A percentile compares a stretch with the other conserved stretches of the same genome.
Conservation (phyloP, 1,284 basidiomycete genomes). For the Athelia sp. region DNA sequence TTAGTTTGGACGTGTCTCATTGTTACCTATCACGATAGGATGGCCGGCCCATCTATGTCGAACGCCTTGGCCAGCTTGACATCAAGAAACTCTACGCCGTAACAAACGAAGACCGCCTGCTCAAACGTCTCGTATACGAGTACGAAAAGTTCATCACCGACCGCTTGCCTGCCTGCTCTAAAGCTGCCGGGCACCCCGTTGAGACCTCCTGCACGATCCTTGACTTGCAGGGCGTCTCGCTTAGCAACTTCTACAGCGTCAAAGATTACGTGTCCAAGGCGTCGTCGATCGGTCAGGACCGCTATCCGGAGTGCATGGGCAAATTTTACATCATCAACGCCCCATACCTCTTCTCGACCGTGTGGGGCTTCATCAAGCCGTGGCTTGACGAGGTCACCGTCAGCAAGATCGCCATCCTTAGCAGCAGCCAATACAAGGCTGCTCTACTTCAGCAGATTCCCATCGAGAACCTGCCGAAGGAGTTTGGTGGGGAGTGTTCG, state of each 20-base stretch:
- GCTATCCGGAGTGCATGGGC: slow-evolving; percentile 94
- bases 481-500: slow-evolving; percentile 81
- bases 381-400: slow-evolving; percentile 97
- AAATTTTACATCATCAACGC: slow-evolving; percentile 96
- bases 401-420: slow-evolving; percentile 86
- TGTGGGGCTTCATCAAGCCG: slow-evolving; percentile 88
- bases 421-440: slow-evolving; percentile 56
- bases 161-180: slow-evolving; percentile 82
- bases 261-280: slow-evolving; percentile 88
- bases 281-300: slow-evolving; percentile 82
- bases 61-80: slow-evolving; percentile 89
- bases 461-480: slow-evolving; percentile 76
- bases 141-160: slow-evolving; percentile 87
- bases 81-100: slow-evolving; percentile 76
- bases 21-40: slow-evolving; percentile 46
- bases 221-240: slow-evolving; percentile 81
- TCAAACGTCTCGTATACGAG: slow-evolving; percentile 87
- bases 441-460: slow-evolving; percentile 80
- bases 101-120: slow-evolving; percentile 86
- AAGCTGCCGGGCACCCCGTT: slow-evolving; percentile 75
- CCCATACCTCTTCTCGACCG: slow-evolving; percentile 87
- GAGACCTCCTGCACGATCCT: slow-evolving; percentile 99
- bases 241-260: slow-evolving; percentile 87
- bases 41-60: slow-evolving; percentile 94
- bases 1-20: background rate